Conservation (phyloP, 1,139 yeast species). For the Hyphopichia pseudoburtonii region DNA sequence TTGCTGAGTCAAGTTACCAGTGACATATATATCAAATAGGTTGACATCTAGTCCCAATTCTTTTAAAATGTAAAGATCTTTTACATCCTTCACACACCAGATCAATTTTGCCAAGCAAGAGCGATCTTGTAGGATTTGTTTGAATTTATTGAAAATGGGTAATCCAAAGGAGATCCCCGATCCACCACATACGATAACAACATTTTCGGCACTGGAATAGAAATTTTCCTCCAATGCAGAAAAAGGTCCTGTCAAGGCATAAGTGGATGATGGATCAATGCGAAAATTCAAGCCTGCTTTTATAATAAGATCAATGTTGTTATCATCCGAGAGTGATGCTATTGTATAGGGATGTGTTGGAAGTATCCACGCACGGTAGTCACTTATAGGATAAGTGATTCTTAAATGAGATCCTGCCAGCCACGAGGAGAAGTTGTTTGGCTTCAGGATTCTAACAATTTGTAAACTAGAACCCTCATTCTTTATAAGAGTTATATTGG, state of each 20-base stretch:
- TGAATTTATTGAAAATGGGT: conserved; percentile 50
- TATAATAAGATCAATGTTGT: conserved; percentile 25
- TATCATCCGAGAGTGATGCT: conserved; percentile 13
- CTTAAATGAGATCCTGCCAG: conserved; percentile 41
- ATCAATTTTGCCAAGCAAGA: conserved; percentile 25
- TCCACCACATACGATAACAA: conserved; percentile 76
- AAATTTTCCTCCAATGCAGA: conserved; percentile 26
- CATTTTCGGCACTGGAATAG: conserved; percentile 46
- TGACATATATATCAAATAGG: conserved; percentile 20
- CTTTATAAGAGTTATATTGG: conserved; percentile 11
- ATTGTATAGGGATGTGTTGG: conserved; percentile 46
- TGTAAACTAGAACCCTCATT: conserved; percentile 20
- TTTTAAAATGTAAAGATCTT: conserved; percentile 43
- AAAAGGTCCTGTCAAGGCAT: conserved; percentile 29
- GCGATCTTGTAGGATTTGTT: conserved; percentile 8
- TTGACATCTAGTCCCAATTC: conserved; percentile 28
- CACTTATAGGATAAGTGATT: conserved; percentile 17
- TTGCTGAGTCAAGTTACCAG: conserved; percentile 12
- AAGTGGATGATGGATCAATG: conserved; percentile 14
- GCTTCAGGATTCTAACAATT: conserved; percentile 25
- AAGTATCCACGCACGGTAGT: conserved; percentile 22
- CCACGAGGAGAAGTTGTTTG: conserved; percentile 26
- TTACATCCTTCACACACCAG: conserved; percentile 53
- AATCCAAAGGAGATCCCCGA: conserved; percentile 80
- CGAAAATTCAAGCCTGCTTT: conserved; percentile 18